Evolutionary conservation across 495 filamentous ascomycete genomes (phyloP), one percentile per base, ranked within the genome.

Genomic region (Neohortaea acidophila): DNA sequence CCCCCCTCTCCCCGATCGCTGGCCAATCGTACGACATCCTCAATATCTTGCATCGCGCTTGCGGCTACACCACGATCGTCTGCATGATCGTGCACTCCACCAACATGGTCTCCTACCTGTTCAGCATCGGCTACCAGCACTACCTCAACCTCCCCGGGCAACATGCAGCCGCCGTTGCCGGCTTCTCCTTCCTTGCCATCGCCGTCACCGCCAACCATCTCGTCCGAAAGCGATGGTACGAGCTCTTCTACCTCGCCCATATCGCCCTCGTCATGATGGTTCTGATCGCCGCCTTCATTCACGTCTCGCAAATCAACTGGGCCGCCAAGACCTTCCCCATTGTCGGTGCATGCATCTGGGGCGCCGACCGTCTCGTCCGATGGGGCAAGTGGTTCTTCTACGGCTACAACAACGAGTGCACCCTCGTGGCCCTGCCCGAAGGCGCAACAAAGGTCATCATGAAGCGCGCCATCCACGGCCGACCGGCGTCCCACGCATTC

Each of bases 21-120:
- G 65, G 66, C 13, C 67, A 68, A 32, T 75, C 72, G 7, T 75
- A 77, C 48, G 73, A 77, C 40, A 56, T 67, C 14, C 62, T 77
- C 22, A 75, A 75, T 41, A 61, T 62, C 21, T 63, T 77, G 14
- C 73, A 77, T 51, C 67, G 66, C 38, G 62, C 66, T 30, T 66
- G 63, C 23, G 73, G 73, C 19, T 72, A 72, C 43, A 66, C 64
- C 8, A 70, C 65, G 25, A 56, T 73, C 26, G 14, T 56, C 4
- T 54, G 51, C 24, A 51, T 59, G 33, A 47, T 69, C 19, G 25
- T 71, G 8, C 71, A 73, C 37, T 18, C 33, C 17, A 36, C 15
- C 14, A 58, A 39, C 0, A 42, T 57, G 4, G 33, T 66, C 15
- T 72, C 66, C 49, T 52, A 64, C 11, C 47, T 51, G 5, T 60